These are phyloP conservation scores for Geranium incanum DNA, from an alignment of 441 rosid species.

Conservation along the genomic window DNA sequence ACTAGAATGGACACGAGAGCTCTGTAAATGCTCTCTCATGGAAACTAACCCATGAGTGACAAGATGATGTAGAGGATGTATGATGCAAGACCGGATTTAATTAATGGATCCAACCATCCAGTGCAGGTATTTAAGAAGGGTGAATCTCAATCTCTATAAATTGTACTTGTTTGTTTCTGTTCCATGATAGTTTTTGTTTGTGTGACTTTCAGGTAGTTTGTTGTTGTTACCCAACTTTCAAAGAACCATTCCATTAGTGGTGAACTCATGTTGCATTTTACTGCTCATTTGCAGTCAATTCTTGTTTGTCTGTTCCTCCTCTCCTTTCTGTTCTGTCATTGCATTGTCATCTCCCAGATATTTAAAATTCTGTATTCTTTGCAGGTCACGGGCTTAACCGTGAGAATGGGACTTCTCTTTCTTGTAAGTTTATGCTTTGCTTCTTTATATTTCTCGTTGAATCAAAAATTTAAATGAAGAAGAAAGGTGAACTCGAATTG, in stretches of 20 bases:
- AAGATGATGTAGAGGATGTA: neutral
- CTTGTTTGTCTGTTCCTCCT: too few species aligned
- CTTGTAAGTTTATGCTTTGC: neutral
- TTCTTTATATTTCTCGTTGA: neutral
- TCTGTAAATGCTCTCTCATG: neutral
- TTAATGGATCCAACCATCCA: too few species aligned
- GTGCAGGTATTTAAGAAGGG: neutral
- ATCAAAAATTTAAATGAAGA: neutral
- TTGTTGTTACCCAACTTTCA: slow-evolving; percentile 1
- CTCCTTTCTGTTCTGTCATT: too few species aligned
- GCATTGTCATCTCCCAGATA: too few species aligned
- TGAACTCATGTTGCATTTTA: too few species aligned
- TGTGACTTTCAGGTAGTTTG: neutral
- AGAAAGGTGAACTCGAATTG: too few species aligned
- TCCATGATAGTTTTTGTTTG: neutral
- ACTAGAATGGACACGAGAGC: neutral
- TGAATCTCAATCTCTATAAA: neutral
- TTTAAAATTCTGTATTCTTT: too few species aligned
- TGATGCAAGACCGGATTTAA: neutral
- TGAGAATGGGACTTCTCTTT: too few species aligned
- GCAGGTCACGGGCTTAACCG: too few species aligned
- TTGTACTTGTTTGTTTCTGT: neutral
- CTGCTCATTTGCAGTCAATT: neutral
- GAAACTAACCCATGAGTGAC: neutral
- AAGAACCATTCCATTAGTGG: neutral